Percentiles rank a stretch among this genome's conserved stretches.
phyloP scores from a whole-genome alignment of 202 grass and related monocot species.

The Elaeis oleifera region DNA sequence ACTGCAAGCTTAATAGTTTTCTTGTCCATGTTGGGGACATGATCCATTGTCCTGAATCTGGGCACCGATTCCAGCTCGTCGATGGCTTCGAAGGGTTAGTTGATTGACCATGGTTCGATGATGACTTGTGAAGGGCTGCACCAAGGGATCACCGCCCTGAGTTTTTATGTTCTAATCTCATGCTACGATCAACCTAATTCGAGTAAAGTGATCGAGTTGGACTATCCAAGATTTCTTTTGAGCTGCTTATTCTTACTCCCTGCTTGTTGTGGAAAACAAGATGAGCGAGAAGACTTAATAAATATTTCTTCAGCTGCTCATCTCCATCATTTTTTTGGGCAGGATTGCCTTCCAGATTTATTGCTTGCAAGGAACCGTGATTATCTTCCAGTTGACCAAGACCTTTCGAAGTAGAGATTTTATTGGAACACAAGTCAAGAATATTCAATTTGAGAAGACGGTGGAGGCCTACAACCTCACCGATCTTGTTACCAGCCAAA shows the following conservation, averaged over 20 bases:
- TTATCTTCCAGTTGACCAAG: slow-evolving; percentile 73
- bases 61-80: slow-evolving; percentile 24
- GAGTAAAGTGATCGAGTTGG: slow-evolving; percentile 44
- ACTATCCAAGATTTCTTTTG: slow-evolving; percentile 58
- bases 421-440: slow-evolving; percentile 70
- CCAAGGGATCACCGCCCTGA: slow-evolving; percentile 20
- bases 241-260: slow-evolving; percentile 44
- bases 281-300: slow-evolving; percentile 56
- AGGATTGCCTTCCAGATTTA: slow-evolving; percentile 82
- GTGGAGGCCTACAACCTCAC: slow-evolving; percentile 86
- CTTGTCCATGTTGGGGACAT: not conserved
- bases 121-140: slow-evolving; percentile 26
- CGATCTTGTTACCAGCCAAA: slow-evolving; percentile 85
- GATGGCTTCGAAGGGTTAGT: slow-evolving; percentile 29
- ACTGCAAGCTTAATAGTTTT: not conserved
- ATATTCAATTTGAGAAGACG: slow-evolving; percentile 77
- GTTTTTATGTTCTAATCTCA: slow-evolving; percentile 40
- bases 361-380: slow-evolving; percentile 66
- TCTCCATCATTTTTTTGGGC: slow-evolving; percentile 78
- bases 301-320: slow-evolving; percentile 77
- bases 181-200: slow-evolving; percentile 33
- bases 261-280: slow-evolving; percentile 69
- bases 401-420: slow-evolving; percentile 77
- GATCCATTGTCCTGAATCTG: not conserved
- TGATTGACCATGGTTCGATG: slow-evolving; percentile 20